Percentiles rank a stretch among this genome's conserved stretches.
These are phyloP conservation scores for Fusarium sp. DNA, from an alignment of 2,329 filamentous ascomycete genomes.

Conservation along the genomic window DNA sequence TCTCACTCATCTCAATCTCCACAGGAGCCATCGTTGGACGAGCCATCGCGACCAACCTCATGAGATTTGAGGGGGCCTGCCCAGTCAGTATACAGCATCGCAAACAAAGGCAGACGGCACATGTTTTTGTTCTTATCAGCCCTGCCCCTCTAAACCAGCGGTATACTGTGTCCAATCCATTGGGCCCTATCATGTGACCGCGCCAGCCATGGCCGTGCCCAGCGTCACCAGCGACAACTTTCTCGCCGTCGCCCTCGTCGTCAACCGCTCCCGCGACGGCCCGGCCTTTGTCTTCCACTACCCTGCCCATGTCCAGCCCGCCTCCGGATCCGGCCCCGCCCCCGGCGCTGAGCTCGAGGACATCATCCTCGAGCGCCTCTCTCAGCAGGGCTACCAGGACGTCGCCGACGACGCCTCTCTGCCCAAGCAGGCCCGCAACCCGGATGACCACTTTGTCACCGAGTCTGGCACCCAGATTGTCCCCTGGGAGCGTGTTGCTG, in stretches of 20 bases:
- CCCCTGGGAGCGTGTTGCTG: conserved; percentile 79
- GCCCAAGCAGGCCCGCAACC: conserved; percentile 62
- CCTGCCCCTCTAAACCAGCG: not conserved
- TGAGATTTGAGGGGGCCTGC: not conserved
- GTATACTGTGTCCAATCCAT: not conserved
- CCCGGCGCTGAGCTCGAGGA: conserved; percentile 61
- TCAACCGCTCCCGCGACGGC: conserved; percentile 80
- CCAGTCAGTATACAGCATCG: not conserved
- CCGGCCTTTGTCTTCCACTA: conserved; percentile 90
- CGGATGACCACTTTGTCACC: conserved; percentile 67
- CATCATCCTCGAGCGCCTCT: conserved; percentile 60
- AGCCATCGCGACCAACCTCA: conserved; percentile 20
- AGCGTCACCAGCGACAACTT: conserved; percentile 67
- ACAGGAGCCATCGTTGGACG: conserved; percentile 27
- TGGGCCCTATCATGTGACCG: conserved; percentile 36
- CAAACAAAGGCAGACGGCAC: conserved; percentile 5
- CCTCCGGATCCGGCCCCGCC: conserved; percentile 50
- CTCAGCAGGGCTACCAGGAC: conserved; percentile 51
- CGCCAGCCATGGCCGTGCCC: conserved; percentile 55
- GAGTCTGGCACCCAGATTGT: conserved; percentile 69
- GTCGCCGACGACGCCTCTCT: conserved; percentile 51
- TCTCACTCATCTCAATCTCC: conserved; percentile 19
- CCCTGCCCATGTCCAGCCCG: conserved; percentile 68
- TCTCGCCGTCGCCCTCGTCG: conserved; percentile 79
- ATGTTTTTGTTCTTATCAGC: not conserved